These are phyloP conservation scores for Podaxis sp. DNA, from an alignment of 768 basidiomycete species.

Conservation along the genomic window DNA sequence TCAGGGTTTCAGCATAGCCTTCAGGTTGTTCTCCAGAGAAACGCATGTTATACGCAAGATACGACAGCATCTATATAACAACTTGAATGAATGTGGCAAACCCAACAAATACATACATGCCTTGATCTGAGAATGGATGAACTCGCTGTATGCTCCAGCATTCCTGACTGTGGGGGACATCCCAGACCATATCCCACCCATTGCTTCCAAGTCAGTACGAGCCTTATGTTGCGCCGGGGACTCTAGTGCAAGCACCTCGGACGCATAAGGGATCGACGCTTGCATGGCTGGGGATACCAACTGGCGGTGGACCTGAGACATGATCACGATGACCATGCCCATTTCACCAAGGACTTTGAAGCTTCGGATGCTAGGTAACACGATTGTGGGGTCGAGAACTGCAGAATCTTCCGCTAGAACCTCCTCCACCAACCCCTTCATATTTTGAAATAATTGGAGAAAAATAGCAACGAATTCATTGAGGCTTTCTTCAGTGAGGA, in stretches of 20 bases:
- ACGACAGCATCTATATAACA: constrained; percentile 72
- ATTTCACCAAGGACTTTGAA: constrained; percentile 95
- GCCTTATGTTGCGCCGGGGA: constrained; percentile 78
- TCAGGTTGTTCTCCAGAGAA: constrained; percentile 55
- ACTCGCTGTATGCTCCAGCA: constrained; percentile 68
- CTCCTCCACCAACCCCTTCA: constrained; percentile 67
- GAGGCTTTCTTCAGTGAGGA: constrained; percentile 67
- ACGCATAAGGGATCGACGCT: constrained; percentile 69
- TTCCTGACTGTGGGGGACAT: constrained; percentile 77
- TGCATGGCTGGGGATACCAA: constrained; percentile 64
- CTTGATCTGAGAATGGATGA: constrained; percentile 89
- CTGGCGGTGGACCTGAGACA: constrained; percentile 76
- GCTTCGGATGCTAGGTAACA: constrained; percentile 73
- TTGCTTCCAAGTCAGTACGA: constrained; percentile 74
- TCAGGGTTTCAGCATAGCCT: constrained; percentile 74
- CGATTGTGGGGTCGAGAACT: constrained; percentile 46
- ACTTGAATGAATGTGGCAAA: background rate
- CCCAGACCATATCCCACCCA: constrained; percentile 79
- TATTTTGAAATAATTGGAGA: constrained; percentile 72
- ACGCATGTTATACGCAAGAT: constrained; percentile 85
- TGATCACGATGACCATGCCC: constrained; percentile 86
- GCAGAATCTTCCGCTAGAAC: constrained; percentile 66
- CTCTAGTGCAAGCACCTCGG: constrained; percentile 74
- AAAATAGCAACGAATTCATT: constrained; percentile 79
- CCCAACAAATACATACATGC: constrained; percentile 33